phyloP scores from a whole-genome alignment of 371 early-diverging fungal genomes.

The Mucor sp. region DNA sequence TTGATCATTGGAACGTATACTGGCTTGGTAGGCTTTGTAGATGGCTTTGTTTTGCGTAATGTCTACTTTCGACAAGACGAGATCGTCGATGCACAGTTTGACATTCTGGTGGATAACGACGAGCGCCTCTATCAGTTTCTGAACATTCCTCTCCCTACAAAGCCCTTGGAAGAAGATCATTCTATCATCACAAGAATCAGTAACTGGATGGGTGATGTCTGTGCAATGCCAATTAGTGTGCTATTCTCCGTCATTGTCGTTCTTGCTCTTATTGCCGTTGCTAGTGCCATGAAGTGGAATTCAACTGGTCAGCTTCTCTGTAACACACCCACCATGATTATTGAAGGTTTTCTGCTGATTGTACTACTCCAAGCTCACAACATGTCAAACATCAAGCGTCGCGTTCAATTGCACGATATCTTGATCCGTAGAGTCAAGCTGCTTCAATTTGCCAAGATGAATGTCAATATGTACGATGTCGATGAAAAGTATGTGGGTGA shows the following conservation, averaged over 20 bases:
- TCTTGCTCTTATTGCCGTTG: slow-evolving; percentile 16
- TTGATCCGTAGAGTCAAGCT: slow-evolving; percentile 13
- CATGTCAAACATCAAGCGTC: slow-evolving; percentile 12
- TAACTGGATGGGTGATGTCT: slow-evolving; percentile 17
- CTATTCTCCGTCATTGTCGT: slow-evolving; percentile 6
- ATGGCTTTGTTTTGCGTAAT: slow-evolving; percentile 28
- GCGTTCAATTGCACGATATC: slow-evolving; percentile 21
- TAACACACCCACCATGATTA: slow-evolving; percentile 28
- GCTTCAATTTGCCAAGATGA: slow-evolving; percentile 3
- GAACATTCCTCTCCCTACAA: slow-evolving; percentile 8
- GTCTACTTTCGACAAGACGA: slow-evolving; percentile 23
- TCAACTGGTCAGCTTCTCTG: slow-evolving; percentile 23
- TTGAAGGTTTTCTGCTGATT: slow-evolving; percentile 28
- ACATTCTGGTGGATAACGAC: slow-evolving; percentile 7
- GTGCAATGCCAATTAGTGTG: slow-evolving; percentile 14
- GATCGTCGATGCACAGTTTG: slow-evolving; percentile 19
- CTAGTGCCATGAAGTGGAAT: slow-evolving; percentile 23
- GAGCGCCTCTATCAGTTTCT: slow-evolving; percentile 10
- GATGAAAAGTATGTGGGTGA: too few species aligned
- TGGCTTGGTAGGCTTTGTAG: slow-evolving; percentile 27
- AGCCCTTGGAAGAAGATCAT: neutral
- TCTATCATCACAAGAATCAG: slow-evolving; percentile 9
- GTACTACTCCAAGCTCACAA: slow-evolving; percentile 27
- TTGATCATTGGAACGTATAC: slow-evolving; percentile 24
- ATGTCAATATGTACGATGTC: too few species aligned